Percentiles rank a stretch among this genome's conserved stretches.
Evolutionary conservation across 2,329 filamentous ascomycete genomes (phyloP).

Genomic region (Talaromyces sp.): DNA sequence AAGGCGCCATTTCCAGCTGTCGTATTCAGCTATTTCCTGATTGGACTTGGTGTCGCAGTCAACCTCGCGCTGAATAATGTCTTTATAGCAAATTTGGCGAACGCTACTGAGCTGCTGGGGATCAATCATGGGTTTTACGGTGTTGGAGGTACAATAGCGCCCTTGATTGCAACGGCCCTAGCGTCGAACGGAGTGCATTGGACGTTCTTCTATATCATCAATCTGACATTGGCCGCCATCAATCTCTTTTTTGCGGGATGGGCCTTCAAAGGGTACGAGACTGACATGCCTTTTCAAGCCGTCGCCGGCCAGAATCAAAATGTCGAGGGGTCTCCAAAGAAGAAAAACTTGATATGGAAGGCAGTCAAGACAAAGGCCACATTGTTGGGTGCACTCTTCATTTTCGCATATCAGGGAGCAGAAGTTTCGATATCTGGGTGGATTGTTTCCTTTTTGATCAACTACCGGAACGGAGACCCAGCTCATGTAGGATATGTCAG

Average conservation of each 20-base stretch:
- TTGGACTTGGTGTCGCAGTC: conserved; percentile 54
- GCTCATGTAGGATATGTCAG: conserved; percentile 75
- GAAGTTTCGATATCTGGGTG: conserved; percentile 82
- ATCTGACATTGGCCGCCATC: conserved; percentile 55
- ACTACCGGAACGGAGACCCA: conserved; percentile 66
- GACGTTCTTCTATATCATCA: conserved; percentile 70
- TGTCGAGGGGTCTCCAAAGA: conserved; percentile 28
- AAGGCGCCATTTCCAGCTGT: conserved; percentile 69
- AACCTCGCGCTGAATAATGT: conserved; percentile 57
- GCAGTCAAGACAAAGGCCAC: conserved; percentile 58
- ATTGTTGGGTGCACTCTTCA: conserved; percentile 72
- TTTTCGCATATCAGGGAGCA: conserved; percentile 81
- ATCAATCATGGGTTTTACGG: conserved; percentile 46
- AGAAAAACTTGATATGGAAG: conserved; percentile 40
- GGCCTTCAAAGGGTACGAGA: conserved; percentile 68
- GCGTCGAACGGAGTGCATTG: conserved; percentile 61
- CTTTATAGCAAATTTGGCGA: conserved; percentile 53
- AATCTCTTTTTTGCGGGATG: conserved; percentile 61
- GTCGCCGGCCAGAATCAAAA: conserved; percentile 41
- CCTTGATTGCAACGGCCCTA: conserved; percentile 71
- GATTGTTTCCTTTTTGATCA: conserved; percentile 82
- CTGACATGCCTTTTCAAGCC: conserved; percentile 51
- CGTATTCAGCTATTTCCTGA: conserved; percentile 65
- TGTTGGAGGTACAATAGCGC: conserved; percentile 61
- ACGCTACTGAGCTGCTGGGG: conserved; percentile 50